Conservation (phyloP, 1,139 yeast genomes). For the Pichia inconspicua region DNA sequence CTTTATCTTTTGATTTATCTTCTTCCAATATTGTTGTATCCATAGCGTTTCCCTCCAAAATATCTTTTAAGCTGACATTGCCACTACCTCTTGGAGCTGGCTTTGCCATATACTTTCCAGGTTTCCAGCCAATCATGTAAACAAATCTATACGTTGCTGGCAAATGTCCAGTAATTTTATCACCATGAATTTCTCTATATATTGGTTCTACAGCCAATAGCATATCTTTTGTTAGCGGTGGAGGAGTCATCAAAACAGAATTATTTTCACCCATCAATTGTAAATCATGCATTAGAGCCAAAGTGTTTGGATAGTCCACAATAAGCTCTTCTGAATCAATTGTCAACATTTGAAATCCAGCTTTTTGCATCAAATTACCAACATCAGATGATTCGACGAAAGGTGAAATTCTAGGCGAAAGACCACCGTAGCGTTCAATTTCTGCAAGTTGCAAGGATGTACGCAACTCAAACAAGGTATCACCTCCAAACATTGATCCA, state of each 20-base stretch:
- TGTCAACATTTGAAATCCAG: conserved; percentile 73
- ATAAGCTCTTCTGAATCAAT: conserved; percentile 80
- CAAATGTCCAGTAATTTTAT: conserved; percentile 36
- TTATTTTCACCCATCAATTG: conserved; percentile 84
- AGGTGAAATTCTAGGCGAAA: conserved; percentile 76
- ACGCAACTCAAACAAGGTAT: conserved; percentile 71
- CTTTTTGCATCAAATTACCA: conserved; percentile 63
- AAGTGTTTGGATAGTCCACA: conserved; percentile 73
- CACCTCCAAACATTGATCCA: conserved; percentile 83
- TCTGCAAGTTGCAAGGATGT: conserved; percentile 79
- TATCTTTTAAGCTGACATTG: conserved; percentile 59
- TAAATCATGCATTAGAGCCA: conserved; percentile 60
- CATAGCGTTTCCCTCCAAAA: conserved; percentile 28
- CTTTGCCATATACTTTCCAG: conserved; percentile 54
- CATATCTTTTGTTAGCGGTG: conserved; percentile 53
- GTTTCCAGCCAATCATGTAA: conserved; percentile 87
- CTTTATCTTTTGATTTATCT: conserved; percentile 5
- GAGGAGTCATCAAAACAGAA: conserved; percentile 53
- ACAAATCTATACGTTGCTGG: conserved; percentile 68
- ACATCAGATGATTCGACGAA: conserved; percentile 72
- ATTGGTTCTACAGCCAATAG: conserved; percentile 71
- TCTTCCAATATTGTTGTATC: conserved; percentile 17
- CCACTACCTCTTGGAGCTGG: conserved; percentile 72
- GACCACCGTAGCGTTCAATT: conserved; percentile 69
- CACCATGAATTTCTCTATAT: conserved; percentile 65